These are phyloP conservation scores for Cytospora paraplurivora DNA, from an alignment of 2,329 filamentous ascomycete genomes.

Conservation along the genomic window DNA sequence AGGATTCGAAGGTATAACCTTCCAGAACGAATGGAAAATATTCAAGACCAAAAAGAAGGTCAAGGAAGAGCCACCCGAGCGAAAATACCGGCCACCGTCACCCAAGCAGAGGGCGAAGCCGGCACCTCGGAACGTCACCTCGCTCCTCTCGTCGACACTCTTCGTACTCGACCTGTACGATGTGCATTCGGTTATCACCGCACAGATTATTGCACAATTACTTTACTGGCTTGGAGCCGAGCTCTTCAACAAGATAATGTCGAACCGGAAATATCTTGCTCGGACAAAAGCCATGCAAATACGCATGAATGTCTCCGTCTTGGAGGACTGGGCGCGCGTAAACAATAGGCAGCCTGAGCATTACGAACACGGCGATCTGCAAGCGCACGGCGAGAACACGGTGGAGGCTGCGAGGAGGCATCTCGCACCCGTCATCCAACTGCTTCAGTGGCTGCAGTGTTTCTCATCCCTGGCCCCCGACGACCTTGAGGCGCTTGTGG, in stretches of 20 bases:
- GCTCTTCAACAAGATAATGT: constrained; percentile 97
- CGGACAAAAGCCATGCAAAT: constrained; percentile 99
- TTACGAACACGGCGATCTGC: constrained; percentile 89
- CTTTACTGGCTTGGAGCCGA: constrained; percentile 96
- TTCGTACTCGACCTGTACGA: constrained; percentile 99
- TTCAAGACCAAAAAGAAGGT: constrained; percentile 90
- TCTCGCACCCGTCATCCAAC: constrained; percentile 85
- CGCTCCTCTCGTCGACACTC: constrained; percentile 88
- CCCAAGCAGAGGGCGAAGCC: constrained; percentile 91
- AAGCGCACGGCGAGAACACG: constrained; percentile 81
- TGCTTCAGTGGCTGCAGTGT: constrained; percentile 96
- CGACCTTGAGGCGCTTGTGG: constrained; percentile 84
- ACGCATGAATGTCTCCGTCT: constrained; percentile 92
- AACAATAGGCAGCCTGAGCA: constrained; percentile 96
- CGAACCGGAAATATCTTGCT: constrained; percentile 89
- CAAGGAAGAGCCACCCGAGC: constrained; percentile 87
- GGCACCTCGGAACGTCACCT: constrained; percentile 93
- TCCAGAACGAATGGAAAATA: constrained; percentile 98
- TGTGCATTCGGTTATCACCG: constrained; percentile 92
- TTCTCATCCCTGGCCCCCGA: constrained; percentile 88
- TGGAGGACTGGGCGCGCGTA: constrained; percentile 93
- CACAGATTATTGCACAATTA: constrained; percentile 88
- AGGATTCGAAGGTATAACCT: constrained; percentile 93
- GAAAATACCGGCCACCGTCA: constrained; percentile 87
- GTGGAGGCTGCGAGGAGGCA: constrained; percentile 83